These are phyloP conservation scores for Dictyostelium capitatum DNA, from an alignment of 78 protist species.

Conservation along the genomic window DNA sequence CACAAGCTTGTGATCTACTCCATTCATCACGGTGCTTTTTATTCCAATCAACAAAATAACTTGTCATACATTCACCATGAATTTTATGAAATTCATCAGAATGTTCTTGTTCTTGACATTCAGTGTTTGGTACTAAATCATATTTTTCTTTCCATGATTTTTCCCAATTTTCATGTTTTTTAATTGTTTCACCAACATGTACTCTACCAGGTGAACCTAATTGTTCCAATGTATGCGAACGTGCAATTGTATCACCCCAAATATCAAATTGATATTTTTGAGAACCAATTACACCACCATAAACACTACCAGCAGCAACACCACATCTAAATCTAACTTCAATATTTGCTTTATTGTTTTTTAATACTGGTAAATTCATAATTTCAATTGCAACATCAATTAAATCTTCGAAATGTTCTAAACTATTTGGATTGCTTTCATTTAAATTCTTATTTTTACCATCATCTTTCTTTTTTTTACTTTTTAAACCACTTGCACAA, in stretches of 20 bases:
- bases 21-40: too few relatives aligned
- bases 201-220: slow-evolving; percentile 56
- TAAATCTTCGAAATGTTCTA: background rate
- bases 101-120: background rate
- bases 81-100: background rate
- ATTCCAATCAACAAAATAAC: slow-evolving; percentile 17
- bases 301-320: slow-evolving; percentile 73
- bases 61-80: background rate
- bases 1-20: too few relatives aligned
- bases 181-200: slow-evolving; percentile 38
- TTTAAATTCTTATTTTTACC: background rate
- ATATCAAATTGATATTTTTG: slow-evolving; percentile 74
- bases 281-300: slow-evolving; percentile 82
- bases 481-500: slow-evolving; percentile 62
- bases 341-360: background rate
- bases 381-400: slow-evolving; percentile 45
- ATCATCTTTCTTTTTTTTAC: background rate
- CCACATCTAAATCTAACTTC: slow-evolving; percentile 70
- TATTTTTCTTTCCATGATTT: slow-evolving; percentile 2
- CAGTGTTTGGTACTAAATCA: background rate
- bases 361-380: slow-evolving; percentile 17
- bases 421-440: background rate
- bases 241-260: slow-evolving; percentile 74
- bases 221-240: slow-evolving; percentile 68
- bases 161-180: background rate